Conservation (phyloP, 2,329 filamentous ascomycete genomes). For the Nemania abortiva region DNA sequence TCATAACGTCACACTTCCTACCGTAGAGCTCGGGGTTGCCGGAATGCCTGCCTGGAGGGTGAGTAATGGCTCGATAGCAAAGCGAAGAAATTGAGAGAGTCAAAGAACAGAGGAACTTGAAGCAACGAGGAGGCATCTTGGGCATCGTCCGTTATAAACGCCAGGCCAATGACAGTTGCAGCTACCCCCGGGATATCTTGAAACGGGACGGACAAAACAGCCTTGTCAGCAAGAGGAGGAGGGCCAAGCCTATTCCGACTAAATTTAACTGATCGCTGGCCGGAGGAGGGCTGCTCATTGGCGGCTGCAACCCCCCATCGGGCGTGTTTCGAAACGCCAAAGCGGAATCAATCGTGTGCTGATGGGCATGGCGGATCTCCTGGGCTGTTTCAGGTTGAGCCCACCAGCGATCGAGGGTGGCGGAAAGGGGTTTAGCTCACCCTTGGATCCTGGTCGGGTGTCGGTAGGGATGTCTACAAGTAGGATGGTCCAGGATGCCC, state of each 20-base stretch:
- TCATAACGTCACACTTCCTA: conserved; percentile 21
- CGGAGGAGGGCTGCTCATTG: conserved; percentile 31
- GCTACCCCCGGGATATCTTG: conserved; percentile 21
- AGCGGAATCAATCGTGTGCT: conserved; percentile 39
- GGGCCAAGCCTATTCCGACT: conserved; percentile 24
- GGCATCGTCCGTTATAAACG: conserved; percentile 29
- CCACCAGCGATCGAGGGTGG: conserved; percentile 38
- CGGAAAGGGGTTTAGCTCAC: conserved; percentile 37
- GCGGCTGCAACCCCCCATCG: conserved; percentile 36
- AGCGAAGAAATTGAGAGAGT: not conserved
- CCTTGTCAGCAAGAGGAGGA: conserved; percentile 34
- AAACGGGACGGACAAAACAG: conserved; percentile 34
- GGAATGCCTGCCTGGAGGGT: conserved; percentile 8
- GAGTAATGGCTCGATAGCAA: not conserved
- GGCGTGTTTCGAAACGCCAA: conserved; percentile 51
- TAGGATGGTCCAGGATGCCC: too few species aligned
- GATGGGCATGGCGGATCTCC: conserved; percentile 45
- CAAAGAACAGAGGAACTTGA: not conserved
- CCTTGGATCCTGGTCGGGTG: conserved; percentile 15
- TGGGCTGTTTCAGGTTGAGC: conserved; percentile 50
- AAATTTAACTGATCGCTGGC: conserved; percentile 39
- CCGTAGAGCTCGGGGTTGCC: conserved; percentile 16
- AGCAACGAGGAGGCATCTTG: conserved; percentile 8
- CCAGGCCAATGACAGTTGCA: conserved; percentile 31
- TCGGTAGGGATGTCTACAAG: conserved; percentile 21